Percentiles rank a stretch among this genome's conserved stretches.
These are phyloP conservation scores for Plenodomus biglobosus DNA, from an alignment of 2,329 filamentous ascomycete genomes.

Conservation along the genomic window DNA sequence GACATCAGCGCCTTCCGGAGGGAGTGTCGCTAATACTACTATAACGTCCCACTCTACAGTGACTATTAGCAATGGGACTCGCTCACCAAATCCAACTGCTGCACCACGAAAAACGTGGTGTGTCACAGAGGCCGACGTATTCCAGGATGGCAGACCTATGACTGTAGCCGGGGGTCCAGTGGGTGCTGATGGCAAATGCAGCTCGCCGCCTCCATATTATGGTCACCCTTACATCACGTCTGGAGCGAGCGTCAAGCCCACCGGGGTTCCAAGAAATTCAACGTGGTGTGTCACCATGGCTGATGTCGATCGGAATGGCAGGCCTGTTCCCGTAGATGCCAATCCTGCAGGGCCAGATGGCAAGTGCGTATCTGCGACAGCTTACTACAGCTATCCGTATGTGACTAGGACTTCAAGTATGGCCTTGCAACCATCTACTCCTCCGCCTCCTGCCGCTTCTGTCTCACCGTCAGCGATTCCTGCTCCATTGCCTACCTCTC, in stretches of 20 bases:
- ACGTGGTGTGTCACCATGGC: slow-evolving; percentile 19
- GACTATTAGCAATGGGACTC: not conserved
- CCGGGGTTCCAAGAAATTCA: not conserved
- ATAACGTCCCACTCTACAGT: not conserved
- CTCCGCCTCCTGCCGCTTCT: not conserved
- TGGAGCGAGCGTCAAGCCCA: not conserved
- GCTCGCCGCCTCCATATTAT: not conserved
- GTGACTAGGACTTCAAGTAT: not conserved
- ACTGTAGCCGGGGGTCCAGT: not conserved
- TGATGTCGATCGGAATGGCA: slow-evolving; percentile 11
- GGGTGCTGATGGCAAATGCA: not conserved
- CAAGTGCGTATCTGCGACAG: slow-evolving; percentile 10
- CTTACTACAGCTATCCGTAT: slow-evolving; percentile 13
- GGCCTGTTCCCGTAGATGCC: slow-evolving; percentile 8
- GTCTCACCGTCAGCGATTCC: no score
- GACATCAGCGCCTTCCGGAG: not conserved
- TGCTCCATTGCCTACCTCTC: no score
- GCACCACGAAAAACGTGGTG: not conserved
- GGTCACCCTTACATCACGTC: not conserved
- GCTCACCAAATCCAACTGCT: not conserved
- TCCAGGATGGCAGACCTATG: not conserved
- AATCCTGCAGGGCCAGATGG: slow-evolving; percentile 11
- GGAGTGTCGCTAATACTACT: not conserved
- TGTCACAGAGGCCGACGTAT: not conserved
- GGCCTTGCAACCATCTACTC: not conserved